Conservation (phyloP, 2,329 filamentous ascomycete species). For the Talaromyces sp. region DNA sequence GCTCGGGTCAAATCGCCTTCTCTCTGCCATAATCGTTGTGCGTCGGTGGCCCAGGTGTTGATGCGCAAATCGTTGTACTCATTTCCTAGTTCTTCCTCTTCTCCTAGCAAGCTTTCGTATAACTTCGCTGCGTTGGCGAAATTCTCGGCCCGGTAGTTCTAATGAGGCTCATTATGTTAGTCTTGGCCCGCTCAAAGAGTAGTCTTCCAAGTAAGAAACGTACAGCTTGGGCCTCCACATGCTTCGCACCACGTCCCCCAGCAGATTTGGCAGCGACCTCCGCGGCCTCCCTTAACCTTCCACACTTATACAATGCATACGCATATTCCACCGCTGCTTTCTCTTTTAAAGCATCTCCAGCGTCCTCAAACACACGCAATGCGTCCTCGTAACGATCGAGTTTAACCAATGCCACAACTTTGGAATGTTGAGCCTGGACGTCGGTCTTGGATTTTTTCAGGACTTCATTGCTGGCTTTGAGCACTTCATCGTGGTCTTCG, state of each 20-base stretch:
- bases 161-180: background rate
- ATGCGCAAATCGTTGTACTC: constrained; percentile 61
- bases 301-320: constrained; percentile 62
- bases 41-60: constrained; percentile 60
- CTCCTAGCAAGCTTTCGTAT: constrained; percentile 50
- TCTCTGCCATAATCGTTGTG: constrained; percentile 60
- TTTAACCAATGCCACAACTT: constrained; percentile 59
- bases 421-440: constrained; percentile 56
- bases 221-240: constrained; percentile 62
- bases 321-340: constrained; percentile 58
- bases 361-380: constrained; percentile 54
- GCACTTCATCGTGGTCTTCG: constrained; percentile 60
- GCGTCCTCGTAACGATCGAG: constrained; percentile 63
- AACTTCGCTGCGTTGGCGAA: constrained; percentile 54
- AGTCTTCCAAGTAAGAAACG: constrained; percentile 20
- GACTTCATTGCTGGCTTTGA: constrained; percentile 56
- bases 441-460: constrained; percentile 59
- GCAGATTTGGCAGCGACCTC: constrained; percentile 46
- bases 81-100: constrained; percentile 39
- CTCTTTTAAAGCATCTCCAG: constrained; percentile 53
- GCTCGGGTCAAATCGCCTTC: constrained; percentile 50
- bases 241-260: constrained; percentile 51
- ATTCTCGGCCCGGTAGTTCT: constrained; percentile 58
- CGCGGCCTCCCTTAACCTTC: constrained; percentile 54
- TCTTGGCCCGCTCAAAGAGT: background rate